A percentile compares a stretch with the other conserved stretches of the same genome.
These are phyloP conservation scores for Candida mesenterica DNA, from an alignment of 1,139 yeast species.

Conservation along the genomic window DNA sequence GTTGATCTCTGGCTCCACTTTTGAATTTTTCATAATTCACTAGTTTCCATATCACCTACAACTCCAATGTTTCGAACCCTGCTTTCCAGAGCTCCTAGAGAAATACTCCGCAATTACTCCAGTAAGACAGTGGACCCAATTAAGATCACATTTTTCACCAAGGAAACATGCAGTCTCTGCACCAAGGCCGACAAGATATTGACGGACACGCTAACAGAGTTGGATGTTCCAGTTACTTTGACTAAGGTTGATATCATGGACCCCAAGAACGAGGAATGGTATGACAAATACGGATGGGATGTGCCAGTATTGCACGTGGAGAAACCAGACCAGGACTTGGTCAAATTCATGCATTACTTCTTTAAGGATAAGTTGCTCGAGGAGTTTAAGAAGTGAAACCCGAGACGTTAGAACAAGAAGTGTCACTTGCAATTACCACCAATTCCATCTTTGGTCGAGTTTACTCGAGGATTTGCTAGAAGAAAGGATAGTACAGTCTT, in stretches of 20 bases:
- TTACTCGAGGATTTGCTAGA: no score
- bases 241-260: conserved; percentile 62
- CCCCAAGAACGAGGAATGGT: conserved; percentile 69
- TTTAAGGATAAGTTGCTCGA: conserved; percentile 55
- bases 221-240: conserved; percentile 27
- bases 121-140: conserved; percentile 9
- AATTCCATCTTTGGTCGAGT: no score
- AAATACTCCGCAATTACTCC: neutral
- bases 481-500: no score
- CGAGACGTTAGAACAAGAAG: neutral
- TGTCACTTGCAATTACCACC: no score
- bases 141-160: conserved; percentile 67
- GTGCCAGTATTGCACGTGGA: conserved; percentile 85
- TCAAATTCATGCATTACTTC: conserved; percentile 77
- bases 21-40: no score
- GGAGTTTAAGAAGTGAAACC: conserved; percentile 35
- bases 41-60: no score
- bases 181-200: conserved; percentile 63
- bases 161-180: conserved; percentile 78
- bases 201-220: conserved; percentile 35
- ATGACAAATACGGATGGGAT: conserved; percentile 81
- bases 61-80: neutral
- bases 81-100: neutral
- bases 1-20: no score
- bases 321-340: conserved; percentile 43